Base-by-base conservation (phyloP, 2,329 filamentous ascomycete genomes). In the Aureobasidium musti region DNA sequence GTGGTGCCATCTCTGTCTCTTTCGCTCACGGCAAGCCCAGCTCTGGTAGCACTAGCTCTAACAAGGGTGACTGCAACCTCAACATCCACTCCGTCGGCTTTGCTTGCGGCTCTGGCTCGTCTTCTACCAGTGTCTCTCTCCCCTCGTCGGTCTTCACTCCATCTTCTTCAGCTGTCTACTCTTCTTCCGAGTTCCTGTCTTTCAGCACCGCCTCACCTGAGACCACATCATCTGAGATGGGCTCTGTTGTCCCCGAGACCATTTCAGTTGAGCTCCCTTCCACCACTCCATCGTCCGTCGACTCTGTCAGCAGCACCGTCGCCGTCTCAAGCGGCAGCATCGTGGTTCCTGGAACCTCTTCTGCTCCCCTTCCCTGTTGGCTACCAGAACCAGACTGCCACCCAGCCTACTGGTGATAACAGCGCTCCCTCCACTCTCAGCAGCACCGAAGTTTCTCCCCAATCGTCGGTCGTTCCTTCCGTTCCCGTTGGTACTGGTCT, bases 1-100 rank as follows among this genome's bases (percentile, higher is more conserved):
- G 92, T 86, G 93, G 93, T 79, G 93, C 94, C 70, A 91, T 85
- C 76, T 88, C 87, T 67, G 92, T 97, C 69, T 87, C 86, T 65
- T 88, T 97, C 76, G 80, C 83, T 70, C 78, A 85, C 26, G 67
- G 86, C 89, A 75, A 80, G 85, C 69, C 77, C 83, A 63, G 78
- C 49, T 54, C 76, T 69, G 71, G 69, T 39, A 69, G 70, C 56
- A 68, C 14, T n/a, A 33, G 56, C 37, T 70, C 70, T 21, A 69
- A 71, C 63, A 71, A 72, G 61, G 82, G 84, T 74, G 83, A 79
- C 72, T 95, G 91, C 82, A 83, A 84, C 72, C 84, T 96, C 73
- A 87, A 88, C 73, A 85, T 95, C 73, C 89, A 91, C 80, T 84
- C 83, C 75, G 86, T 96, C 73, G 84, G 82, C 72, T 96, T 94